phyloP scores from a whole-genome alignment of 164 flowering plant genomes.

The Berberis thunbergii region DNA sequence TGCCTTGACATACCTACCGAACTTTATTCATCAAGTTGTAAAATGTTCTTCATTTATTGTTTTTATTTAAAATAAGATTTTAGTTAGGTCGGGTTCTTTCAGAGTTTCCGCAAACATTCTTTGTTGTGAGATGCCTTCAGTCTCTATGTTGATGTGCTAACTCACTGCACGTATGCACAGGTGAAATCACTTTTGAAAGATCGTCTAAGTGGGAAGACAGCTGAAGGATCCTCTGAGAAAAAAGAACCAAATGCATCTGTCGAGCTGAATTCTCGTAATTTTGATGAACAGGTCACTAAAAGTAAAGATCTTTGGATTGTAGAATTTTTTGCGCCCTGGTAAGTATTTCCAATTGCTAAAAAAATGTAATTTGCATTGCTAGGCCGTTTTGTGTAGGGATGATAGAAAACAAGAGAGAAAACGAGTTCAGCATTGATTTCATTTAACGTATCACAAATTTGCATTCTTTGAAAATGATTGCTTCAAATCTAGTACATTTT shows the following conservation, averaged over 20 bases:
- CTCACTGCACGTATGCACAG: slow-evolving; percentile 25
- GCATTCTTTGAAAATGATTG: no score
- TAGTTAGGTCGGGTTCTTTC: neutral
- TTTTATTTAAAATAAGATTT: neutral
- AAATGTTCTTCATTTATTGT: no score
- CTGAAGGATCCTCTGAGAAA: slow-evolving; percentile 68
- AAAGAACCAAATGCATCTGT: slow-evolving; percentile 72
- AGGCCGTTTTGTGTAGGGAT: no score
- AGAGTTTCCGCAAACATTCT: neutral
- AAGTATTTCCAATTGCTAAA: slow-evolving; percentile 15
- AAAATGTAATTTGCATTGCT: no score
- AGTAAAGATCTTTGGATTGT: slow-evolving; percentile 98
- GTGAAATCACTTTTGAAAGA: slow-evolving; percentile 74
- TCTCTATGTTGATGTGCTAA: no score
- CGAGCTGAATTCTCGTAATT: slow-evolving; percentile 67
- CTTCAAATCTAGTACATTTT: no score
- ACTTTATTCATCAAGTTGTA: no score
- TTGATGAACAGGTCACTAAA: slow-evolving; percentile 76
- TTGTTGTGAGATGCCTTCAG: neutral
- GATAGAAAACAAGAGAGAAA: no score
- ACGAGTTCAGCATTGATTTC: no score
- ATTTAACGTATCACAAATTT: no score
- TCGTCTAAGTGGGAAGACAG: slow-evolving; percentile 61
- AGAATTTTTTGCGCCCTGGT: slow-evolving; percentile 99
- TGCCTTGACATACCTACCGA: no score